phyloP scores from a whole-genome alignment of 108 stramenopile genomes.

The Cyclostephanos tholiformis region DNA sequence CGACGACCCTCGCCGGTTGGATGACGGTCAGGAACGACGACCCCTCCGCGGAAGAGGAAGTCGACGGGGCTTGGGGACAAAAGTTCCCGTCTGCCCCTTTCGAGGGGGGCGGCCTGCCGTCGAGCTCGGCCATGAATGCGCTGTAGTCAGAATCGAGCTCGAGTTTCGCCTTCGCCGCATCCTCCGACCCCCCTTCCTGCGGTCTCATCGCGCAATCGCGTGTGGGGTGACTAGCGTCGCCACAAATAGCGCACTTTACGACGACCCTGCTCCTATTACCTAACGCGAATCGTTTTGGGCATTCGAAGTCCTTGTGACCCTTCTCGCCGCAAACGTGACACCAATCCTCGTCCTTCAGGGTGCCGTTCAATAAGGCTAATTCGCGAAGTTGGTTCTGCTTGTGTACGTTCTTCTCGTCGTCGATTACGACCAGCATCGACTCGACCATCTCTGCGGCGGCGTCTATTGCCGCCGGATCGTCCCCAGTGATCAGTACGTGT shows the following conservation, averaged over 20 bases:
- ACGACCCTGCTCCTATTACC: constrained; percentile 31
- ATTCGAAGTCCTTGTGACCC: constrained; percentile 97
- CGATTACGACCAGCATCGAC: constrained; percentile 93
- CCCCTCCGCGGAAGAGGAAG: constrained; percentile 18
- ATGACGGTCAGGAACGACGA: constrained; percentile 43
- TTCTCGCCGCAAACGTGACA: constrained; percentile 97
- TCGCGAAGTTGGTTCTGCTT: constrained; percentile 96
- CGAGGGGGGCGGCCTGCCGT: constrained; percentile 59
- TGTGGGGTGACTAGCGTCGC: constrained; percentile 96
- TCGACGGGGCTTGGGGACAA: not conserved
- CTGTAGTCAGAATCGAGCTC: constrained; percentile 91
- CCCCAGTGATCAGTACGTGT: constrained; percentile 95
- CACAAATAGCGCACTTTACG: constrained; percentile 98
- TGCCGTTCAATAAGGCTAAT: constrained; percentile 98
- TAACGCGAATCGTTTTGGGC: constrained; percentile 82
- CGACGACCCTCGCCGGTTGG: constrained; percentile 42
- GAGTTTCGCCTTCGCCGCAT: constrained; percentile 53
- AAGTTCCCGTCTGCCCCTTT: not conserved
- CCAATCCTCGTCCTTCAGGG: constrained; percentile 96
- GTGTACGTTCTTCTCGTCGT: constrained; percentile 98
- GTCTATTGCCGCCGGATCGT: constrained; percentile 86
- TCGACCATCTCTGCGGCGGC: constrained; percentile 91
- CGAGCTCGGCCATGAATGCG: constrained; percentile 97
- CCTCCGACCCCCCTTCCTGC: constrained; percentile 15
- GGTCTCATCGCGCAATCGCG: constrained; percentile 86